Conservation (phyloP, 2,329 filamentous ascomycete species). For the Coniochaeta prunicola region DNA sequence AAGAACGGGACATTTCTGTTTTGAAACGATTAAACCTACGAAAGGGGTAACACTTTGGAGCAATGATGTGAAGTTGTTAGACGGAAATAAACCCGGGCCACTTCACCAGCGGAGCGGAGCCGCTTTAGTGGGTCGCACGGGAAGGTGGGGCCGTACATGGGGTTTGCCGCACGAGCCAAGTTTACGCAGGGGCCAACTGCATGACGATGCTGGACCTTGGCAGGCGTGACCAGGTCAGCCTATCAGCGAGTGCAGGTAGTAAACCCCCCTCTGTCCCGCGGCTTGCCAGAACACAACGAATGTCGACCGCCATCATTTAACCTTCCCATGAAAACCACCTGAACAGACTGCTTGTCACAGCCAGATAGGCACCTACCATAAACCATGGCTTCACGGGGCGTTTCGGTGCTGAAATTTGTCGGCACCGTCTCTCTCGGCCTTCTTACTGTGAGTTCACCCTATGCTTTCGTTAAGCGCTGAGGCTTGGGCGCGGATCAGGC, state of each 20-base stretch:
- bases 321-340: neutral
- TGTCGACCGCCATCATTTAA: neutral
- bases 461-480: neutral
- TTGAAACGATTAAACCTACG: too few relatives aligned
- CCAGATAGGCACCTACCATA: neutral
- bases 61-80: too few relatives aligned
- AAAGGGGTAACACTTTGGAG: too few relatives aligned
- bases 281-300: neutral
- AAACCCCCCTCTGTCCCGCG: neutral
- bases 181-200: neutral
- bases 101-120: too few relatives aligned
- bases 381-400: constrained; percentile 57
- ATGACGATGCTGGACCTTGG: neutral
- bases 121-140: neutral
- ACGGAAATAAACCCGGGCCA: too few relatives aligned
- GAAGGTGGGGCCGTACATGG: neutral
- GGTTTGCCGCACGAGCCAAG: neutral
- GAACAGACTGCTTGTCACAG: neutral
- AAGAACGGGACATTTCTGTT: too few relatives aligned
- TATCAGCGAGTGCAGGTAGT: neutral
- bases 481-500: neutral
- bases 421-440: constrained; percentile 85
- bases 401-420: constrained; percentile 84
- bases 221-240: neutral
- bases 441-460: constrained; percentile 60